These are phyloP conservation scores for Globisporangium yorkense DNA, from an alignment of 352 stramenopile genomes.

Conservation along the genomic window DNA sequence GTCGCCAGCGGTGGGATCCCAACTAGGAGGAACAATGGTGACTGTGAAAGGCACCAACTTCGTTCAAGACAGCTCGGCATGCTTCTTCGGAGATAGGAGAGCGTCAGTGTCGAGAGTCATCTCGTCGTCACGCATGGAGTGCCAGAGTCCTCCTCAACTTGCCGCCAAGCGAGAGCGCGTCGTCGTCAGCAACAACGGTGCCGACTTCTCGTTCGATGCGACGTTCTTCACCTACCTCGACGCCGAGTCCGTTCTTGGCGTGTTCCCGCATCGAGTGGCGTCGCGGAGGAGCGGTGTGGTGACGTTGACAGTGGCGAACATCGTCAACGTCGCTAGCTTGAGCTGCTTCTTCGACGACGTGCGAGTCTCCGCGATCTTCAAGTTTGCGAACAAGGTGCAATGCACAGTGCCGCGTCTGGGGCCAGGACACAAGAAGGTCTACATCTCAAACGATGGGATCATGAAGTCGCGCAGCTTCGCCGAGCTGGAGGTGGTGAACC, in stretches of 20 bases:
- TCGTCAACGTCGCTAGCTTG: constrained; percentile 25
- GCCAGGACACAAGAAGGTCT: constrained; percentile 26
- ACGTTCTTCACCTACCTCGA: constrained; percentile 35
- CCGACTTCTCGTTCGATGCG: constrained; percentile 38
- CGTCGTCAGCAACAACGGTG: constrained; percentile 56
- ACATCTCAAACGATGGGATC: constrained; percentile 46
- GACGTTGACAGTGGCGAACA: constrained; percentile 30
- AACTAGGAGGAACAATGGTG: constrained; percentile 50
- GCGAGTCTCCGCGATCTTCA: constrained; percentile 18
- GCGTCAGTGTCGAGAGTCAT: constrained; percentile 18
- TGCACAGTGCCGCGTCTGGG: constrained; percentile 28
- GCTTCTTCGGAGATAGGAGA: constrained; percentile 24
- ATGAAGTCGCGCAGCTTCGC: constrained; percentile 34
- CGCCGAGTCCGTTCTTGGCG: constrained; percentile 35
- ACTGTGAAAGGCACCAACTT: constrained; percentile 36
- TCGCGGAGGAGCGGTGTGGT: constrained; percentile 30
- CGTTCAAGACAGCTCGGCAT: constrained; percentile 27
- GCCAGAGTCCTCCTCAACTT: constrained; percentile 27
- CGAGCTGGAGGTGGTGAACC: constrained; percentile 33
- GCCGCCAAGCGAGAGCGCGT: constrained; percentile 19
- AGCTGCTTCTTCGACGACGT: constrained; percentile 55
- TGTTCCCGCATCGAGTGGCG: constrained; percentile 24
- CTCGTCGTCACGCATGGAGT: constrained; percentile 37
- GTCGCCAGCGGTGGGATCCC: constrained; percentile 26
- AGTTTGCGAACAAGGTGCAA: constrained; percentile 25